phyloP scores from a whole-genome alignment of 352 stramenopile genomes.

The Globisporangium nodosum region DNA sequence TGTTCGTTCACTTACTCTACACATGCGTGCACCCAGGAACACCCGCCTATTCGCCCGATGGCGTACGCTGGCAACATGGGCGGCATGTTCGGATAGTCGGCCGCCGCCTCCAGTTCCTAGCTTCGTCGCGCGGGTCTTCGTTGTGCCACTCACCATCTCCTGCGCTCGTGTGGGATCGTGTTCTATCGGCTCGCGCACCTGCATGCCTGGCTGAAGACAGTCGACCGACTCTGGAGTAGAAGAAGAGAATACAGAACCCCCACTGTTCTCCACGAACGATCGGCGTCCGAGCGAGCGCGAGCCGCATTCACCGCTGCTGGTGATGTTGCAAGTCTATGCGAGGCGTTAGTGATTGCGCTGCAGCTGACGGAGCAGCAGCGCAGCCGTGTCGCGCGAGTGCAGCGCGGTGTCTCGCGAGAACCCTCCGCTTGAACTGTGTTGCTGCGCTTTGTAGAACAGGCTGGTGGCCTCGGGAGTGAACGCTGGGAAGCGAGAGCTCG shows the following conservation, averaged over 20 bases:
- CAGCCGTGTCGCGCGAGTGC: not conserved
- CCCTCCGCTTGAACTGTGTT: not conserved
- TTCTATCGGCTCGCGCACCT: not conserved
- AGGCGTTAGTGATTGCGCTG: constrained; percentile 3
- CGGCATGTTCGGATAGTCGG: constrained; percentile 75
- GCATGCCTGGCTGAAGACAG: not conserved
- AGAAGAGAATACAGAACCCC: not conserved
- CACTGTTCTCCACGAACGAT: not conserved
- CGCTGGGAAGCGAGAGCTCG: constrained; percentile 31
- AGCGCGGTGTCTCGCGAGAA: not conserved
- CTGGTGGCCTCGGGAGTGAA: constrained; percentile 23
- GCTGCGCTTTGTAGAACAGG: constrained; percentile 24
- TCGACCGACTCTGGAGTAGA: not conserved
- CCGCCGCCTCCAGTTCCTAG: not conserved
- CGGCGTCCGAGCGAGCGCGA: not conserved
- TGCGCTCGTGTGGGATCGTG: not conserved
- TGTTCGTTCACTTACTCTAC: not conserved
- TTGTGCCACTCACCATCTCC: not conserved
- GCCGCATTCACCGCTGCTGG: not conserved
- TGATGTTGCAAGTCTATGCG: not conserved
- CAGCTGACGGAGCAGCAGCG: constrained; percentile 9
- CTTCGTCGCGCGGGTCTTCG: not conserved
- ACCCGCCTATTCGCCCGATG: constrained; percentile 86
- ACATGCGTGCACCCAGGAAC: constrained; percentile 38
- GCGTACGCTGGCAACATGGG: constrained; percentile 89